phyloP scores from a whole-genome alignment of 768 basidiomycete genomes.

The Cystobasidiopsis lactophilus region DNA sequence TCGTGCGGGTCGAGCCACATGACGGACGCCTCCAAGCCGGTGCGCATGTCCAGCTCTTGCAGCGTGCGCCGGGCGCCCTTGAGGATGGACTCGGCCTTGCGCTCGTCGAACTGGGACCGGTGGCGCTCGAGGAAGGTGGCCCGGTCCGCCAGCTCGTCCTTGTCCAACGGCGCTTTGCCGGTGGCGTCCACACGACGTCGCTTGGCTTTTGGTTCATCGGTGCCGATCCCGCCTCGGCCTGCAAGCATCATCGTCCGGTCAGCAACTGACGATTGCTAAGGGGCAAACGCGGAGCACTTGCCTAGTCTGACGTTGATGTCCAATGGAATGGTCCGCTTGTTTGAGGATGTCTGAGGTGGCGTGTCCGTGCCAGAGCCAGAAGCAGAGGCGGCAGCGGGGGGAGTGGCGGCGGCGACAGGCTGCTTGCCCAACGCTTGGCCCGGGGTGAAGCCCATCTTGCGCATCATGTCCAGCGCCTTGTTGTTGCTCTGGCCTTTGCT shows the following conservation, averaged over 20 bases:
- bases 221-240: background rate
- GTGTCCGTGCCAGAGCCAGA: too few relatives aligned
- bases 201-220: background rate
- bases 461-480: conserved; percentile 18
- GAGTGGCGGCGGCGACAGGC: background rate
- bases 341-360: too few relatives aligned
- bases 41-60: conserved; percentile 14
- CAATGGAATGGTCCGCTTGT: too few relatives aligned
- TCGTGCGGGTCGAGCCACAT: conserved; percentile 19
- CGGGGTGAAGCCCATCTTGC: conserved; percentile 19
- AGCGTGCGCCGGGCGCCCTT: conserved; percentile 11
- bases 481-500: conserved; percentile 1
- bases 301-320: too few relatives aligned
- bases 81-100: conserved; percentile 12
- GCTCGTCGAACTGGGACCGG: conserved; percentile 4
- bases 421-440: conserved; percentile 16
- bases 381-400: background rate
- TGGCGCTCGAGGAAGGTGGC: conserved; percentile 12
- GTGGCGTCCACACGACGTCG: background rate
- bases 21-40: conserved; percentile 8
- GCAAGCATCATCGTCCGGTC: background rate
- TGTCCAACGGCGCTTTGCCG: background rate
- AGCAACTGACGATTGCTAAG: background rate
- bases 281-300: background rate
- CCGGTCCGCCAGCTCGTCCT: background rate